phyloP scores from a whole-genome alignment of 1,139 yeast genomes.

The Lodderomyces orthopsilosis region DNA sequence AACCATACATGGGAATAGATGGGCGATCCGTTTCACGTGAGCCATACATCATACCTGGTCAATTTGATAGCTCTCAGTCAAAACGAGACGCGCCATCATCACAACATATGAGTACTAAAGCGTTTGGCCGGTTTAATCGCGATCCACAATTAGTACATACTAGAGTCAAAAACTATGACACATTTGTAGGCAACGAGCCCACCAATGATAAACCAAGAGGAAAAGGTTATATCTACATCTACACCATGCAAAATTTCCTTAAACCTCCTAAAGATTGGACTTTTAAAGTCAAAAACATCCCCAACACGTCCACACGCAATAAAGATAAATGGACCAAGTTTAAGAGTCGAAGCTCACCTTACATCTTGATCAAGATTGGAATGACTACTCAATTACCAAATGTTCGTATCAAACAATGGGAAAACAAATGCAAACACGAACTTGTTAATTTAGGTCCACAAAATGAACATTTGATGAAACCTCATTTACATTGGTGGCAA shows the following conservation, averaged over 20 bases:
- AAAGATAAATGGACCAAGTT: slow-evolving; percentile 33
- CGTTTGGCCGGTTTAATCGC: neutral
- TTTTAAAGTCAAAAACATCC: slow-evolving; percentile 34
- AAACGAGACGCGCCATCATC: neutral
- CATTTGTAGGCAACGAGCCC: slow-evolving; percentile 1
- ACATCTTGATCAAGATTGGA: slow-evolving; percentile 53
- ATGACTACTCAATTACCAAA: slow-evolving; percentile 49
- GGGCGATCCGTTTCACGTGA: neutral
- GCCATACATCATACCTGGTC: neutral
- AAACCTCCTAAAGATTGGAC: slow-evolving; percentile 19
- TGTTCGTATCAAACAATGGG: slow-evolving; percentile 53
- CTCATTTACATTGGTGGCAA: slow-evolving; percentile 5
- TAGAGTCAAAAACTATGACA: neutral
- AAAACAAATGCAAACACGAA: slow-evolving; percentile 49
- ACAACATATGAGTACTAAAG: too few relatives aligned
- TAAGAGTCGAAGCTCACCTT: slow-evolving; percentile 35
- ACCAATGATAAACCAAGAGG: neutral
- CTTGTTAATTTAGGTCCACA: slow-evolving; percentile 13
- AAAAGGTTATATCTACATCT: slow-evolving; percentile 51
- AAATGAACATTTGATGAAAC: slow-evolving; percentile 8
- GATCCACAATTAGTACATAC: neutral
- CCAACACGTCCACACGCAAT: slow-evolving; percentile 20
- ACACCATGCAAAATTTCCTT: slow-evolving; percentile 37
- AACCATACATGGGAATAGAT: neutral
- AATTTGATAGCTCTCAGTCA: neutral